These are phyloP conservation scores for Hymenochaete sp. DNA, from an alignment of 1,284 basidiomycete genomes.

Conservation along the genomic window DNA sequence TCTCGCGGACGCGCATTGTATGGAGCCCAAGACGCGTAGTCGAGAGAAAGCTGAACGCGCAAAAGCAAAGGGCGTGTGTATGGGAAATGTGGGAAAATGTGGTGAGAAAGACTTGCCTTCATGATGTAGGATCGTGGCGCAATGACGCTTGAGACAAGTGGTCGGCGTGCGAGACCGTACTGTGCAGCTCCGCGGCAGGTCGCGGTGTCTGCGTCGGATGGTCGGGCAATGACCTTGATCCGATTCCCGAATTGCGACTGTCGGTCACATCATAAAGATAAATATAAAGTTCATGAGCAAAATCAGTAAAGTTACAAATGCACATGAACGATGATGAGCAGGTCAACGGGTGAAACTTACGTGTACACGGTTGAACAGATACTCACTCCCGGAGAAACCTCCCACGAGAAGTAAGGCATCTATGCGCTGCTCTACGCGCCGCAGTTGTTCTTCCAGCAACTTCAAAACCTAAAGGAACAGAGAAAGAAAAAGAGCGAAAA, in stretches of 20 bases:
- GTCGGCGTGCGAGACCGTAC: constrained; percentile 68
- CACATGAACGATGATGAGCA: constrained; percentile 4
- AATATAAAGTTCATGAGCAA: constrained; percentile 6
- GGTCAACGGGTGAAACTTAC: constrained; percentile 27
- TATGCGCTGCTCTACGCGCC: constrained; percentile 52
- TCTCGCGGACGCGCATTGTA: background rate
- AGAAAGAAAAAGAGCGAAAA: background rate
- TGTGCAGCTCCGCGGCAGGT: constrained; percentile 74
- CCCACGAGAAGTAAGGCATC: constrained; percentile 77
- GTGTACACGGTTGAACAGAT: constrained; percentile 66
- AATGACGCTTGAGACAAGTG: constrained; percentile 69
- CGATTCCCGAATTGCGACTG: constrained; percentile 55
- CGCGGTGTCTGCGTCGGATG: constrained; percentile 75
- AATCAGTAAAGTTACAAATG: constrained; percentile 1
- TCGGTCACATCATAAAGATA: no score
- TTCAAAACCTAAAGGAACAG: constrained; percentile 47
- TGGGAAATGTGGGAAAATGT: constrained; percentile 5
- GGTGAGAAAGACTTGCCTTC: constrained; percentile 43
- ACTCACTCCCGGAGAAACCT: constrained; percentile 76
- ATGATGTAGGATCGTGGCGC: constrained; percentile 74
- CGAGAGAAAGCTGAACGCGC: background rate
- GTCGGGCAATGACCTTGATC: constrained; percentile 66
- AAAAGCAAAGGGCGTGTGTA: constrained; percentile 13
- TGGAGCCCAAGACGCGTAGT: no score
- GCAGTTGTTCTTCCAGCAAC: constrained; percentile 66